A percentile compares a stretch with the other conserved stretches of the same genome.
These are phyloP conservation scores for Lactarius pseudohatsudake DNA, from an alignment of 768 basidiomycete genomes.

Conservation along the genomic window DNA sequence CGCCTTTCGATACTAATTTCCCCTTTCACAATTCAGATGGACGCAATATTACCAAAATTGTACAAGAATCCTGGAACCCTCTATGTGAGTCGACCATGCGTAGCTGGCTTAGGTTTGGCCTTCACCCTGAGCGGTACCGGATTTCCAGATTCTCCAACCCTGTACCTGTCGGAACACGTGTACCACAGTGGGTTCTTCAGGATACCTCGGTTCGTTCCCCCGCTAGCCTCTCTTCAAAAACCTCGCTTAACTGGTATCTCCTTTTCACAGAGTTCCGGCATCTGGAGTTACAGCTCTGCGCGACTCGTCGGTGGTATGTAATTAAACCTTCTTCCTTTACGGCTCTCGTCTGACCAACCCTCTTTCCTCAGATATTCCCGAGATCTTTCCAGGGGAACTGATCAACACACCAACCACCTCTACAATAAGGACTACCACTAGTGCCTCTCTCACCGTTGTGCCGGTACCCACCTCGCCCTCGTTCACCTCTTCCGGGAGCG, in stretches of 20 bases:
- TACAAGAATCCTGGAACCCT: background rate
- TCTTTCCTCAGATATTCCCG: background rate
- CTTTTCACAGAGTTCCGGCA: background rate
- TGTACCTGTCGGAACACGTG: constrained; percentile 15
- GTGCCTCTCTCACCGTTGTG: too few relatives aligned
- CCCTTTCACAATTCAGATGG: background rate
- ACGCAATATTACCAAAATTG: background rate
- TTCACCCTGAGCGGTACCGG: background rate
- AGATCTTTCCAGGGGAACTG: background rate
- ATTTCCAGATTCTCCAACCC: constrained; percentile 14
- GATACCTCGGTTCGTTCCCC: constrained; percentile 8
- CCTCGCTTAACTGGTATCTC: background rate
- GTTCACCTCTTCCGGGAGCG: background rate
- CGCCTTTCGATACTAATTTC: background rate
- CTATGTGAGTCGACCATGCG: background rate
- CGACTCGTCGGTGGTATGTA: constrained; percentile 1
- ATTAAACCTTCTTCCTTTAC: background rate
- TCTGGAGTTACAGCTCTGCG: constrained; percentile 1
- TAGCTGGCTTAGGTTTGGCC: background rate
- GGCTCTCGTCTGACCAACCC: background rate
- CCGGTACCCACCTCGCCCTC: background rate
- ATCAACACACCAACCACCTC: background rate
- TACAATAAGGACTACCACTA: too few relatives aligned
- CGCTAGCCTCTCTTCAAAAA: background rate
- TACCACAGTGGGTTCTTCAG: constrained; percentile 15